Evolutionary conservation across 73 alveolate species (phyloP).

Genomic region (Breviolum minutum): DNA sequence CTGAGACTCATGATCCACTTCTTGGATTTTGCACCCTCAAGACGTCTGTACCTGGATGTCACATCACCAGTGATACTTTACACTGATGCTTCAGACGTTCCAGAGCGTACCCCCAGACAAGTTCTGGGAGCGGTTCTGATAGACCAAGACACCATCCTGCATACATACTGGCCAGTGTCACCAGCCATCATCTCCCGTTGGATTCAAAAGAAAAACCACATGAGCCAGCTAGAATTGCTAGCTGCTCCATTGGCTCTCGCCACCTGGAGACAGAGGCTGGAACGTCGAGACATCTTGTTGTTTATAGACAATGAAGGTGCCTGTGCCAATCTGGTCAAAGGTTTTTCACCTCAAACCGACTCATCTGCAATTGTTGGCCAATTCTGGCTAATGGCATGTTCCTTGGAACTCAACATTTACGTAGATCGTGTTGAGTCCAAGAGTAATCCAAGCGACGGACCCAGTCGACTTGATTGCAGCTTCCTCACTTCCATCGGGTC

Average conservation of each 20-base stretch:
- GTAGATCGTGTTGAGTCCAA: neutral
- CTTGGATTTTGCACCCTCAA: no score
- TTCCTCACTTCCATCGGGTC: neutral
- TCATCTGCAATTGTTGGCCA: neutral
- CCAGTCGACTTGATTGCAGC: neutral
- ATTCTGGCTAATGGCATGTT: neutral
- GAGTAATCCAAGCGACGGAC: neutral
- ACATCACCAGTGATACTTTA: neutral
- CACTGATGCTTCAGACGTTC: neutral
- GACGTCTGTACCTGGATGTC: neutral
- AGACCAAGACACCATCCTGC: neutral
- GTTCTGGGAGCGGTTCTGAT: neutral
- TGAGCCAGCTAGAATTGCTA: neutral
- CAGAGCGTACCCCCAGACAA: neutral
- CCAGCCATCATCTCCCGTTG: neutral
- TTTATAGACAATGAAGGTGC: neutral
- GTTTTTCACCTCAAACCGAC: neutral
- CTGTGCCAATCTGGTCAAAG: neutral
- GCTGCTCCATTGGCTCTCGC: neutral
- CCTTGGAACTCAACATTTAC: neutral
- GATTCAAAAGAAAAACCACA: neutral
- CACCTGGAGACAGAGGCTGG: neutral
- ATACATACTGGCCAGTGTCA: neutral
- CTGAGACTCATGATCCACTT: neutral
- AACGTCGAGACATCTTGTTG: neutral